A percentile compares a stretch with the other conserved stretches of the same genome.
Conservation (phyloP, 768 basidiomycete genomes). For the Mycena albidolilacea region DNA sequence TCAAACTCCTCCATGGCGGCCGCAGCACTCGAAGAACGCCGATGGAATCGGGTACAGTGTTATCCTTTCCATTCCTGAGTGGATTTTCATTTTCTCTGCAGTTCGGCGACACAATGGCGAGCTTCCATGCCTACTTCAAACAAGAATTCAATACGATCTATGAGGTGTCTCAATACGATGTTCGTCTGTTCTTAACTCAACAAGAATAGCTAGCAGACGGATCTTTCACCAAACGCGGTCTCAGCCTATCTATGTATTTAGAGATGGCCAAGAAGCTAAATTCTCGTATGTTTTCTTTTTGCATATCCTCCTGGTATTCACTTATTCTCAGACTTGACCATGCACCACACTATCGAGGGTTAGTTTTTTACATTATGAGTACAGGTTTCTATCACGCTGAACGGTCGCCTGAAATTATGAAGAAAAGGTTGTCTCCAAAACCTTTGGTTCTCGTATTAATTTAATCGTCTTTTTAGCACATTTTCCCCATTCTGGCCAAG, state of each 20-base stretch:
- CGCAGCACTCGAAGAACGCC: constrained; percentile 37
- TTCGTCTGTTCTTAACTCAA: not conserved
- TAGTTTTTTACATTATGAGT: not conserved
- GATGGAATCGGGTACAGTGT: constrained; percentile 41
- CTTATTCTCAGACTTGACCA: constrained; percentile 59
- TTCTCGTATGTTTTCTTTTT: constrained; percentile 51
- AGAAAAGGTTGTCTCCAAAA: not conserved
- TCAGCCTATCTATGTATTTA: constrained; percentile 61
- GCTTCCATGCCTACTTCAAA: constrained; percentile 62
- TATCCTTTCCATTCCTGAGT: not conserved
- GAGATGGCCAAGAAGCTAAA: constrained; percentile 54
- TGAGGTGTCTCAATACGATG: constrained; percentile 48
- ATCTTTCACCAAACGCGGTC: constrained; percentile 60
- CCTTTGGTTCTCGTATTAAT: not conserved
- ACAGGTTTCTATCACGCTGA: not conserved
- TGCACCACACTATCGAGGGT: constrained; percentile 68
- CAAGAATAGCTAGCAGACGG: constrained; percentile 65
- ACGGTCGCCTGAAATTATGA: not conserved
- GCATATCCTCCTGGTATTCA: not conserved
- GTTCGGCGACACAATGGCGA: constrained; percentile 47
- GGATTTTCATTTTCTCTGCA: not conserved
- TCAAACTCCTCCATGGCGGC: constrained; percentile 19
- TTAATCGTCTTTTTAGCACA: constrained; percentile 38
- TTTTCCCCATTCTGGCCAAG: constrained; percentile 67
- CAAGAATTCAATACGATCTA: constrained; percentile 64